These are phyloP conservation scores for Ophiostoma sp. DNA, from an alignment of 2,329 filamentous ascomycete genomes.

Conservation along the genomic window DNA sequence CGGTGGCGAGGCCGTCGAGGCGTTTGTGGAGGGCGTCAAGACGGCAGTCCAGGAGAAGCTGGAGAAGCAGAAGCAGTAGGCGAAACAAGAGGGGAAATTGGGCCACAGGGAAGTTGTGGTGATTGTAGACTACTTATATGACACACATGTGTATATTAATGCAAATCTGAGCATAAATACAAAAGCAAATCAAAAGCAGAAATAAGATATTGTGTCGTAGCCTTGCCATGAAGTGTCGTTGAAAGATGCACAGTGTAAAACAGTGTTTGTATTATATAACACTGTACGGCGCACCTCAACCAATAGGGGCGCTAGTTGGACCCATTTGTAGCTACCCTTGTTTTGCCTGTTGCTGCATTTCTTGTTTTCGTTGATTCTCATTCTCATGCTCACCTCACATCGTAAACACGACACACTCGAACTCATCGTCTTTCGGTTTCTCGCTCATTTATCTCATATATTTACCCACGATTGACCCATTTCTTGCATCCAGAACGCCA, in stretches of 20 bases:
- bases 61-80: constrained; percentile 27
- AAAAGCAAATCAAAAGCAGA: not conserved
- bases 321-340: constrained; percentile 7
- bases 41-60: constrained; percentile 66
- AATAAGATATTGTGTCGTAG: not conserved
- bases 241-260: not conserved
- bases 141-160: not conserved
- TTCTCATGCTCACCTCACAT: not conserved
- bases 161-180: not conserved
- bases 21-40: constrained; percentile 87
- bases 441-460: not conserved
- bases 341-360: not conserved
- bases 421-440: not conserved
- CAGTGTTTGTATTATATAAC: not conserved
- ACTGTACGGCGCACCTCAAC: not conserved
- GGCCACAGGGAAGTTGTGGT: not conserved
- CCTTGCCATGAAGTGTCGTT: not conserved
- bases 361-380: constrained; percentile 23
- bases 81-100: constrained; percentile 27
- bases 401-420: not conserved
- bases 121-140: not conserved
- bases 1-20: constrained; percentile 84
- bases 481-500: not conserved
- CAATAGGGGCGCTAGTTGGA: not conserved
- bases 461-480: no score